phyloP scores from a whole-genome alignment of 768 basidiomycete species.

The Hortiboletus flavorubellus region DNA sequence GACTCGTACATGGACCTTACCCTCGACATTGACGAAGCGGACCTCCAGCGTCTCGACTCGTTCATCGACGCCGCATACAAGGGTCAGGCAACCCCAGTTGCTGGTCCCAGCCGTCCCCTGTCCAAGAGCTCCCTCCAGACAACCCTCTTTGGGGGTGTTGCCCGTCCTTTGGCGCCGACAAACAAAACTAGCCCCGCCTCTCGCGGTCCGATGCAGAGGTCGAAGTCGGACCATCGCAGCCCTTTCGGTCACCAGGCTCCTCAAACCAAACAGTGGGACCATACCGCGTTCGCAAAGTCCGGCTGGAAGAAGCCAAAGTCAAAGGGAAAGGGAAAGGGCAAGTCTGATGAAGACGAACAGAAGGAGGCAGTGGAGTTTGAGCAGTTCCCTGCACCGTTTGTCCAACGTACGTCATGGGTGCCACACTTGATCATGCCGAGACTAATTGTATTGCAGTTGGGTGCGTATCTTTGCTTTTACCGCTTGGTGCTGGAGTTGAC shows the following conservation, averaged over 20 bases:
- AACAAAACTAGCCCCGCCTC: conserved; percentile 26
- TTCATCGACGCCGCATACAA: conserved; percentile 49
- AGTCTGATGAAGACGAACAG: conserved; percentile 44
- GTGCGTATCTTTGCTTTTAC: conserved; percentile 37
- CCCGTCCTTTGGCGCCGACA: conserved; percentile 33
- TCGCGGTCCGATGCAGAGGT: conserved; percentile 38
- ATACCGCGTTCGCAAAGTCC: conserved; percentile 80
- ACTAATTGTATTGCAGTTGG: conserved; percentile 39
- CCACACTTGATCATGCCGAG: background rate
- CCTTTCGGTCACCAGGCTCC: conserved; percentile 53
- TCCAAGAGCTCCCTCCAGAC: conserved; percentile 51
- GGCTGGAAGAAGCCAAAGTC: conserved; percentile 56
- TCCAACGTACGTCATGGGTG: conserved; percentile 49
- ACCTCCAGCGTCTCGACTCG: conserved; percentile 51
- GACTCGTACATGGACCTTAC: conserved; percentile 51
- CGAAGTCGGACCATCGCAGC: conserved; percentile 39
- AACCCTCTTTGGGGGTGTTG: conserved; percentile 63
- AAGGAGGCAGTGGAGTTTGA: conserved; percentile 68
- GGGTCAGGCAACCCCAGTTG: conserved; percentile 37
- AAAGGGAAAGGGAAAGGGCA: conserved; percentile 53
- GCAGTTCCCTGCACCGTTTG: conserved; percentile 80
- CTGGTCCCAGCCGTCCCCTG: conserved; percentile 36
- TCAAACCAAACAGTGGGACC: conserved; percentile 88
- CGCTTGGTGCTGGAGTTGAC: conserved; percentile 3
- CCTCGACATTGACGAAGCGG: conserved; percentile 55